Conservation (phyloP, 306 rosid species). For the Quercus gilva region DNA sequence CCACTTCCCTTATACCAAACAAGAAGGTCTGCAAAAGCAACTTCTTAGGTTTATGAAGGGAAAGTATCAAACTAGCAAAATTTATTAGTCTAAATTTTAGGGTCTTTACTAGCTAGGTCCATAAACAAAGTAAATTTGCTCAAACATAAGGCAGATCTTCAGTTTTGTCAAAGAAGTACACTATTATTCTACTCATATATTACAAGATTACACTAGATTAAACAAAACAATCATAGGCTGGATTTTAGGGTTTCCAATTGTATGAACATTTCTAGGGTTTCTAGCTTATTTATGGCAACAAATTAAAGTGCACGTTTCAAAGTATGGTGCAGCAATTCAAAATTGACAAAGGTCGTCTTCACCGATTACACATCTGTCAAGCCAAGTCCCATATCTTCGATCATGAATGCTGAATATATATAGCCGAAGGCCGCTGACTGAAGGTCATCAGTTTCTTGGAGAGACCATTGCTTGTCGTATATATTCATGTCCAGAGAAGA, state of each 20-base stretch:
- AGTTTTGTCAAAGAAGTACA: constrained; percentile 29
- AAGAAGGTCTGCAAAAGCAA: constrained; percentile 5
- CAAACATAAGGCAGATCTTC: constrained; percentile 26
- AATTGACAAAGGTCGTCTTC: constrained; percentile 32
- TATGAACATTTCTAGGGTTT: constrained; percentile 54
- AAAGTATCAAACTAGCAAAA: constrained; percentile 3
- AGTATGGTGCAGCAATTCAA: constrained; percentile 35
- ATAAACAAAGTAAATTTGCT: constrained; percentile 17
- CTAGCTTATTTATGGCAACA: constrained; percentile 42
- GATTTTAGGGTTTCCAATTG: constrained; percentile 32
- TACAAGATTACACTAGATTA: constrained; percentile 32
- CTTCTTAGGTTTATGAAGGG: constrained; percentile 17
- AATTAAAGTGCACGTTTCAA: constrained; percentile 47
- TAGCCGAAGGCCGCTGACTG: constrained; percentile 74
- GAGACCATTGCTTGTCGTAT: constrained; percentile 48
- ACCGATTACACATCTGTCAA: constrained; percentile 16
- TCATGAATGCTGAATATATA: constrained; percentile 26
- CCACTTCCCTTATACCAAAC: neutral
- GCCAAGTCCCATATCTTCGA: constrained; percentile 6
- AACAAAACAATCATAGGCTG: constrained; percentile 32
- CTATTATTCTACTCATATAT: constrained; percentile 29
- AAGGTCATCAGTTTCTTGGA: constrained; percentile 55
- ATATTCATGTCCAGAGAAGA: constrained; percentile 54
- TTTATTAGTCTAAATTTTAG: constrained; percentile 31
- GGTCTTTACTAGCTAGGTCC: constrained; percentile 26